These are phyloP conservation scores for Acmispon strigosus DNA, from an alignment of 306 rosid species.

Conservation along the genomic window DNA sequence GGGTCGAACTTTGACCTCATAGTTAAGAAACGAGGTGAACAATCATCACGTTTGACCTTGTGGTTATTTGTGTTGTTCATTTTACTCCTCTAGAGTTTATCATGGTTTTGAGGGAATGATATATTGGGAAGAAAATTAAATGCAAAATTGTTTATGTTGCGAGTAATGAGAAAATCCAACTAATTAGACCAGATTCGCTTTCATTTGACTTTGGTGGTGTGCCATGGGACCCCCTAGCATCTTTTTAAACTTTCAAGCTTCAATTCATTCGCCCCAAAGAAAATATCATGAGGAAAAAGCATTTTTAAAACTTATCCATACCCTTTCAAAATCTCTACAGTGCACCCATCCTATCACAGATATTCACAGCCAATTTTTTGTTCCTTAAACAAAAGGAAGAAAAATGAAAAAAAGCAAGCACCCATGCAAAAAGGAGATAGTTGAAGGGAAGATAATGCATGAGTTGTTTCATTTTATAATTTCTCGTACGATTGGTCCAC, in stretches of 20 bases:
- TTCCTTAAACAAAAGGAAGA: neutral
- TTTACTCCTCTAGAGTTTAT: too few relatives aligned
- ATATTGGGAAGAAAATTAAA: too few relatives aligned
- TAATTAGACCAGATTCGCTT: too few relatives aligned
- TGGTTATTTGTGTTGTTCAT: too few relatives aligned
- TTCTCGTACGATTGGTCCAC: neutral
- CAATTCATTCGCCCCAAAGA: neutral
- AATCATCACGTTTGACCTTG: too few relatives aligned
- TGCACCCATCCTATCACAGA: constrained; percentile 17
- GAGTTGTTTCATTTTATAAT: neutral
- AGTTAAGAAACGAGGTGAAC: too few relatives aligned
- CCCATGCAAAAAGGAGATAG: neutral
- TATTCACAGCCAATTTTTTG: neutral
- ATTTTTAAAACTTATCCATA: constrained; percentile 9
- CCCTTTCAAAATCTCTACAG: constrained; percentile 7
- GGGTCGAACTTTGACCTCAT: too few relatives aligned
- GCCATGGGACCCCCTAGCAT: neutral
- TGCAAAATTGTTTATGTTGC: too few relatives aligned
- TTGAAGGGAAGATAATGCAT: neutral
- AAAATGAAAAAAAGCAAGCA: neutral
- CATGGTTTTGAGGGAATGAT: too few relatives aligned
- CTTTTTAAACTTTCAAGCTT: neutral
- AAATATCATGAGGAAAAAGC: neutral
- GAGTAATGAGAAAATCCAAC: too few relatives aligned
- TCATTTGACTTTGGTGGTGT: neutral